Evolutionary conservation across 2,329 filamentous ascomycete species (phyloP).

Genomic region (Penicillium rolfsii): DNA sequence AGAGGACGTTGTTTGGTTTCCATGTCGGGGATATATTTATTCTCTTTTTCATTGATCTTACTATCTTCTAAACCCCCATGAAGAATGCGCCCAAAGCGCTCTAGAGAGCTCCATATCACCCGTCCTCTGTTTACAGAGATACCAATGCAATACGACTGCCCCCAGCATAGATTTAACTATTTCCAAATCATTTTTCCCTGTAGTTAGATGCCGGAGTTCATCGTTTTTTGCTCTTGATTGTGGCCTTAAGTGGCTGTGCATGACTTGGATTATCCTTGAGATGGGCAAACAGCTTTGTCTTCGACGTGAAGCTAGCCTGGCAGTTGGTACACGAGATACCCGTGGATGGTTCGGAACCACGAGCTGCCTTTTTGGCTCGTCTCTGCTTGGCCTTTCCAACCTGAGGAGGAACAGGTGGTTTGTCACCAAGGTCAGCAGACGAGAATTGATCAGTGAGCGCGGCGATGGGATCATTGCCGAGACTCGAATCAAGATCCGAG

Average conservation of each 20-base stretch:
- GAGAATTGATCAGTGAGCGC: slow-evolving; percentile 24
- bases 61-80: background rate
- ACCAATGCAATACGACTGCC: background rate
- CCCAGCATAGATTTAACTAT: background rate
- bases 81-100: background rate
- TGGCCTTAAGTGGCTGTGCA: slow-evolving; percentile 53
- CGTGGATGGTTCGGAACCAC: slow-evolving; percentile 27
- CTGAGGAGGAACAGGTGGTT: slow-evolving; percentile 31
- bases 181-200: background rate
- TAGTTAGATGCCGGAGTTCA: slow-evolving; percentile 1
- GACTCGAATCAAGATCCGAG: slow-evolving; percentile 18
- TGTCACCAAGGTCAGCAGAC: slow-evolving; percentile 26
- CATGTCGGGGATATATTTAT: background rate
- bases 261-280: slow-evolving; percentile 65
- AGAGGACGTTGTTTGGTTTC: background rate
- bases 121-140: background rate
- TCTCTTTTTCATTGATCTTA: background rate
- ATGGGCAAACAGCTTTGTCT: slow-evolving; percentile 73
- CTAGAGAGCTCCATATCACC: background rate
- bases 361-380: slow-evolving; percentile 54
- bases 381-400: slow-evolving; percentile 59
- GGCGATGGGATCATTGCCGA: slow-evolving; percentile 19
- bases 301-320: slow-evolving; percentile 74
- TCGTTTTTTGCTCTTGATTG: slow-evolving; percentile 5
- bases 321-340: slow-evolving; percentile 76